Conservation (phyloP, 345 rosid species). For the Mangifera indica region DNA sequence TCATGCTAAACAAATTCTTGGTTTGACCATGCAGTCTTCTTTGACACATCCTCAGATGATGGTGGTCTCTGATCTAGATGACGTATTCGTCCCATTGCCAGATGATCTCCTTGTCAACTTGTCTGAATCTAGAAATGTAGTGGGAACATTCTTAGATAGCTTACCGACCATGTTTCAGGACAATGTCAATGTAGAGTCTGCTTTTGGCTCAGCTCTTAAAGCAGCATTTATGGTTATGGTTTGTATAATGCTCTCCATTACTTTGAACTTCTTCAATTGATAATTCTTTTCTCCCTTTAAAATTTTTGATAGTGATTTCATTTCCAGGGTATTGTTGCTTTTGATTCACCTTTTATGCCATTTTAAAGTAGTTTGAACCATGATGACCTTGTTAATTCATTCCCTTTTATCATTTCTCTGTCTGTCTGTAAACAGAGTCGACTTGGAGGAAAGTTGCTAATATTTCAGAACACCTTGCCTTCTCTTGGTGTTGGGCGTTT, state of each 20-base stretch:
- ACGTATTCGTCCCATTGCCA: constrained; percentile 83
- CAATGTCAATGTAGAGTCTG: constrained; percentile 87
- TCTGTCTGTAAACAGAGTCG: constrained; percentile 52
- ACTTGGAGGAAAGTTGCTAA: constrained; percentile 92
- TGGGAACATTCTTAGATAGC: constrained; percentile 87
- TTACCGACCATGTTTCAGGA: constrained; percentile 94
- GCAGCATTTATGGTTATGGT: constrained; percentile 98
- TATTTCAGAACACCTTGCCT: constrained; percentile 90
- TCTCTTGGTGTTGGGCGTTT: constrained; percentile 94
- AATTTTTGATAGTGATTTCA: background rate
- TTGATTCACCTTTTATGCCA: background rate
- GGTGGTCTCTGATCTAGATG: constrained; percentile 98
- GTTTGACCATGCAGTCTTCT: constrained; percentile 69
- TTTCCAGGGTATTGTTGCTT: constrained; percentile 3
- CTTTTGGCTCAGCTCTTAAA: constrained; percentile 96
- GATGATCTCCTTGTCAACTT: constrained; percentile 99
- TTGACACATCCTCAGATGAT: constrained; percentile 98
- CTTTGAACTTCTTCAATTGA: constrained; percentile 13
- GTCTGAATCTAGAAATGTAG: constrained; percentile 92
- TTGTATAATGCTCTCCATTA: constrained; percentile 28
- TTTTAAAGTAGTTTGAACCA: background rate
- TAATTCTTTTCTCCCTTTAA: constrained; percentile 2
- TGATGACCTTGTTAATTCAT: constrained; percentile 17
- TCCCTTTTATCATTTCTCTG: constrained; percentile 5
- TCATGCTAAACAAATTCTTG: constrained; percentile 18